A percentile compares a stretch with the other conserved stretches of the same genome.
Conservation (phyloP, 73 alveolate genomes). For the Paramecium tetraurelia region DNA sequence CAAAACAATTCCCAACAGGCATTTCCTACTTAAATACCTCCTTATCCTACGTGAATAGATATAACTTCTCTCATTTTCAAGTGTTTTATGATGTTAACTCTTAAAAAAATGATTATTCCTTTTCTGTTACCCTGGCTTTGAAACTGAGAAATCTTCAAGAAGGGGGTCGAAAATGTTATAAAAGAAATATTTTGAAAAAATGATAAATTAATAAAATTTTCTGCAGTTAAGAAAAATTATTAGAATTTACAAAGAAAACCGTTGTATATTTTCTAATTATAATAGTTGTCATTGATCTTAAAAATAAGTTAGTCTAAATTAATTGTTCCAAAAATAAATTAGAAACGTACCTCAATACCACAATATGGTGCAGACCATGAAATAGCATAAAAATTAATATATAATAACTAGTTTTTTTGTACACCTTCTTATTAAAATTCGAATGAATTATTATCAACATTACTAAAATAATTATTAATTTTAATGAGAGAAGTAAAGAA, state of each 20-base stretch:
- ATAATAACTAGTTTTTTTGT: no score
- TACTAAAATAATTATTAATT: no score
- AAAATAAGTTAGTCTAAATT: neutral
- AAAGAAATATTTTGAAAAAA: neutral
- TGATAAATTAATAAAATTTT: neutral
- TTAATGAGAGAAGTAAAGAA: no score
- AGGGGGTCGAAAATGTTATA: neutral
- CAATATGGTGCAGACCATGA: no score
- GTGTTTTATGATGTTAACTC: slow-evolving; percentile 17
- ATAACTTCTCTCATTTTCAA: slow-evolving; percentile 81
- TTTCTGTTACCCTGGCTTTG: neutral
- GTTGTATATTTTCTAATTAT: neutral
- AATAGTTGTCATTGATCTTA: no score
- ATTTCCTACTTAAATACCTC: slow-evolving; percentile 94
- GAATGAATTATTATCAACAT: no score
- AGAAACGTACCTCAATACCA: no score
- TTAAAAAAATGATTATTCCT: neutral
- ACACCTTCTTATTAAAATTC: no score
- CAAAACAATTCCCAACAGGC: slow-evolving; percentile 99
- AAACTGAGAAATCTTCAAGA: neutral
- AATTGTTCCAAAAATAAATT: neutral
- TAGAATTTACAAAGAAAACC: neutral
- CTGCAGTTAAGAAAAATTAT: neutral
- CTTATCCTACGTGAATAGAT: slow-evolving; percentile 86
- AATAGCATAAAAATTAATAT: no score